phyloP scores from a whole-genome alignment of 371 early-diverging fungal species.

The Dinochytrium kinnereticum region DNA sequence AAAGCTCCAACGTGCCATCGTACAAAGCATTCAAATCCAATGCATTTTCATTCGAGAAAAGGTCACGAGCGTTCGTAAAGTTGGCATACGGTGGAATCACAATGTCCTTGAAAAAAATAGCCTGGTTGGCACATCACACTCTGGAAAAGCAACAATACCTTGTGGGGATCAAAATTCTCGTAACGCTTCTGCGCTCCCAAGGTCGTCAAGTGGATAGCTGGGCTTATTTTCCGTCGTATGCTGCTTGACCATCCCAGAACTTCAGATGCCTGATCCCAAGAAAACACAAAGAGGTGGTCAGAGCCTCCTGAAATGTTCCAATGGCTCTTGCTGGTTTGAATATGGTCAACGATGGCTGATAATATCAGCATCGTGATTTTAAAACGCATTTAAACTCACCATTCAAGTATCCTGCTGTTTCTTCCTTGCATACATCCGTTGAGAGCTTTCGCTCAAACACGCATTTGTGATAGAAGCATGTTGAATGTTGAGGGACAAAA shows the following conservation, averaged over 20 bases:
- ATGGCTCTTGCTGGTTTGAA: not conserved
- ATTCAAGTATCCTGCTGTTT: constrained; percentile 12
- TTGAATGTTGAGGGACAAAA: constrained; percentile 25
- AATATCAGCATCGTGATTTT: not conserved
- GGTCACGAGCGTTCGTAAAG: not conserved
- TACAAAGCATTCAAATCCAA: not conserved
- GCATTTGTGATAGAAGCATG: constrained; percentile 28
- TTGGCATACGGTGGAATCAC: constrained; percentile 39
- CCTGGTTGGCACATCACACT: not conserved
- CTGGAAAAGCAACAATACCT: constrained; percentile 16
- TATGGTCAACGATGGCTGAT: constrained; percentile 15
- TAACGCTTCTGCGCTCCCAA: constrained; percentile 16
- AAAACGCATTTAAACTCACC: not conserved
- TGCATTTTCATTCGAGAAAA: not conserved
- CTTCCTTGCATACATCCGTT: constrained; percentile 21
- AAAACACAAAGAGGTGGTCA: constrained; percentile 33
- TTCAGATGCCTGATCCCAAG: constrained; percentile 42
- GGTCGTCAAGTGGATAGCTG: constrained; percentile 30
- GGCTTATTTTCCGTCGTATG: constrained; percentile 15
- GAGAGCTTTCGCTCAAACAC: constrained; percentile 10
- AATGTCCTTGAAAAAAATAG: constrained; percentile 21
- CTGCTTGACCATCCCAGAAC: constrained; percentile 30
- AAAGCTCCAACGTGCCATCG: not conserved
- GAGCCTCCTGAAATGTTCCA: constrained; percentile 17
- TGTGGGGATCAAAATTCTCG: constrained; percentile 33